A percentile compares a stretch with the other conserved stretches of the same genome.
phyloP scores from a whole-genome alignment of 1,139 yeast species.

The Citeromyces hawaiiensis region DNA sequence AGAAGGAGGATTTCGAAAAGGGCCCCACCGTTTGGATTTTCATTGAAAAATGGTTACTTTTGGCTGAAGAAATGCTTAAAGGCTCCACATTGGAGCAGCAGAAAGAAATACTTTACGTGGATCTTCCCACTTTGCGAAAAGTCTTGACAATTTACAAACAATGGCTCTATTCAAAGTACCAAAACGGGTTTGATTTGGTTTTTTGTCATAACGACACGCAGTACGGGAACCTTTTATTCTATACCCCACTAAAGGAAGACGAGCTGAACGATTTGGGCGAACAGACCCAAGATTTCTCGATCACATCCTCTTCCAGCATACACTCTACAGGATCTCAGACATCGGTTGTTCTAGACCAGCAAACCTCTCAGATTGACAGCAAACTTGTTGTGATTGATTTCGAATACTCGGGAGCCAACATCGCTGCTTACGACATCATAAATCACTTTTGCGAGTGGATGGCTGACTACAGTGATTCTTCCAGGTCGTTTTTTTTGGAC shows the following conservation, averaged over 20 bases:
- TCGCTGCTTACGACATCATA: conserved; percentile 81
- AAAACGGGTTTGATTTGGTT: conserved; percentile 32
- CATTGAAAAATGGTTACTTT: conserved; percentile 57
- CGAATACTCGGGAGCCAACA: conserved; percentile 91
- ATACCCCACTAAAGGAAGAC: conserved; percentile 7
- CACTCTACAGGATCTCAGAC: neutral
- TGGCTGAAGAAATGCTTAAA: conserved; percentile 31
- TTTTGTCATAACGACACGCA: conserved; percentile 96
- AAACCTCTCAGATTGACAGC: conserved; percentile 29
- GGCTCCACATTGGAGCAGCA: conserved; percentile 19
- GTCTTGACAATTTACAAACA: conserved; percentile 35
- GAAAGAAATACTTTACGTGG: conserved; percentile 30
- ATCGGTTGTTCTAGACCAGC: conserved; percentile 3
- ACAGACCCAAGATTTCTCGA: neutral
- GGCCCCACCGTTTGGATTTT: conserved; percentile 65
- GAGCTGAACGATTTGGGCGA: conserved; percentile 2
- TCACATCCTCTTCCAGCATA: neutral
- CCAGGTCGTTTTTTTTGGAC: conserved; percentile 43
- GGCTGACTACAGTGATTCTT: conserved; percentile 75
- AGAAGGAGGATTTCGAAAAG: conserved; percentile 28
- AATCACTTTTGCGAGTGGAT: conserved; percentile 94
- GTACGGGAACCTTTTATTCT: conserved; percentile 73
- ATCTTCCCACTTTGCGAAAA: conserved; percentile 34
- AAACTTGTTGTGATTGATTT: conserved; percentile 88
- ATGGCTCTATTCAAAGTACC: conserved; percentile 51